A percentile compares a stretch with the other conserved stretches of the same genome.
Conservation (phyloP, 2,329 filamentous ascomycete genomes). For the Fusarium sp. region DNA sequence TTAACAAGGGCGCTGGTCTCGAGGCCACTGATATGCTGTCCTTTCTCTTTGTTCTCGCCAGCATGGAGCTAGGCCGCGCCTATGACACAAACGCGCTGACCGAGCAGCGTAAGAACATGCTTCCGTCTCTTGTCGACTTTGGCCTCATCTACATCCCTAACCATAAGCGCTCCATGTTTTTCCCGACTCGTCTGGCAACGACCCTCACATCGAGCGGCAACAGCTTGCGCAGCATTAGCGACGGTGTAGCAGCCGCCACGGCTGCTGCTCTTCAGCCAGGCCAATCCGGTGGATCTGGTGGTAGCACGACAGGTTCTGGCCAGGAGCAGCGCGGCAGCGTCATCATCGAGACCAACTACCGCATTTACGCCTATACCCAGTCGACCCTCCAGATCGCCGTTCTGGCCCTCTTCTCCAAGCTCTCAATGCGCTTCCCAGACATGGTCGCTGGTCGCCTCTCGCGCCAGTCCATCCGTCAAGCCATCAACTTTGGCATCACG, state of each 20-base stretch:
- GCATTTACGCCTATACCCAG: slow-evolving; percentile 95
- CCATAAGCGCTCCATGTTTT: slow-evolving; percentile 73
- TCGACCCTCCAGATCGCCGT: slow-evolving; percentile 96
- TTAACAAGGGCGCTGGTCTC: slow-evolving; percentile 69
- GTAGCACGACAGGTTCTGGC: slow-evolving; percentile 49
- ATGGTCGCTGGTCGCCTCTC: slow-evolving; percentile 93
- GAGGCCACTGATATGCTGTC: slow-evolving; percentile 94
- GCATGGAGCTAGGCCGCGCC: slow-evolving; percentile 88
- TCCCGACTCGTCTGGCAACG: slow-evolving; percentile 92
- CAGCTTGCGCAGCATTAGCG: slow-evolving; percentile 76
- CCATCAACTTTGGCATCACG: slow-evolving; percentile 91
- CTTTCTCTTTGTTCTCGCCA: slow-evolving; percentile 95
- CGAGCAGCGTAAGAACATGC: slow-evolving; percentile 84
- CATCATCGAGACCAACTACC: slow-evolving; percentile 98
- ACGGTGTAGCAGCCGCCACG: slow-evolving; percentile 76
- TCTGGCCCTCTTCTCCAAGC: slow-evolving; percentile 86
- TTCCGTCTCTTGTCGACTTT: slow-evolving; percentile 91
- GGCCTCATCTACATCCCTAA: slow-evolving; percentile 85
- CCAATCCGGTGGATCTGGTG: slow-evolving; percentile 50
- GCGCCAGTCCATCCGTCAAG: slow-evolving; percentile 86
- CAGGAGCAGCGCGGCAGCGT: slow-evolving; percentile 79
- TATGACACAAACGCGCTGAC: slow-evolving; percentile 90
- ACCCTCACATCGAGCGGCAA: slow-evolving; percentile 86
- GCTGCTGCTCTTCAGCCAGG: slow-evolving; percentile 54
- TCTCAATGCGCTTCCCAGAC: slow-evolving; percentile 92